Base-by-base conservation (phyloP, 768 basidiomycete species). In the Boletus bicolor region DNA sequence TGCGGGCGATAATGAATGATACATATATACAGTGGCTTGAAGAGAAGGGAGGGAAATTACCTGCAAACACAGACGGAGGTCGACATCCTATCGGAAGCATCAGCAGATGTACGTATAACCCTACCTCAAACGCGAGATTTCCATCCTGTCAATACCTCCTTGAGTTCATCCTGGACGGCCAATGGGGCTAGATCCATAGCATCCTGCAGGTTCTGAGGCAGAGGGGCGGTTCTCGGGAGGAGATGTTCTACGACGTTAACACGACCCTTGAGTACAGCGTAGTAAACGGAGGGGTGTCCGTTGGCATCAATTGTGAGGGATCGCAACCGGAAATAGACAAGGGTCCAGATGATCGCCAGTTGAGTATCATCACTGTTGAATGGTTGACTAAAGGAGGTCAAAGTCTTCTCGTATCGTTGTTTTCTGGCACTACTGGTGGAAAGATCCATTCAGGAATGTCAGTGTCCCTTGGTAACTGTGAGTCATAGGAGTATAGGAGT, bases 261-360 rank as follows among this genome's bases (percentile, higher is more conserved):
- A 11, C 5, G 5, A 10, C 49, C 56, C 30, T 1, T 1, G 6
- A 9, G 4, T 4, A 46, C 3, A 17, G 57, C 56, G 7, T 15
- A 17, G 34, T 45, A 37, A 15, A 58, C 2, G 26, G 56, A 34
- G 5, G 44, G 19, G 26, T 32, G 28, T 17, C 44, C 44, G 3
- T 42, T 1, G 21, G 28, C 34, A 26, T 46, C 49, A 12, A 34
- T 7, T 21, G 30, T 4, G 44, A 52, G 14, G 49, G 57, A 44
- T 58, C 24, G 15, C 57, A 52, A 19, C 57, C 57, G 1, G 41
- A 24, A 24, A 32, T 15, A 7, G 7, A 58, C 44, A 12, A 58
- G 49, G 6, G 52, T 1, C 30, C 28, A 14, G 30, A 52, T 5
- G 10, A 35, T 28, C 0, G 12, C 15, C 47, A 50, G 12, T 19